Percentiles rank a stretch among this genome's conserved stretches.
Conservation (phyloP, 257 asterid genomes). For the Forsythia suspensa region DNA sequence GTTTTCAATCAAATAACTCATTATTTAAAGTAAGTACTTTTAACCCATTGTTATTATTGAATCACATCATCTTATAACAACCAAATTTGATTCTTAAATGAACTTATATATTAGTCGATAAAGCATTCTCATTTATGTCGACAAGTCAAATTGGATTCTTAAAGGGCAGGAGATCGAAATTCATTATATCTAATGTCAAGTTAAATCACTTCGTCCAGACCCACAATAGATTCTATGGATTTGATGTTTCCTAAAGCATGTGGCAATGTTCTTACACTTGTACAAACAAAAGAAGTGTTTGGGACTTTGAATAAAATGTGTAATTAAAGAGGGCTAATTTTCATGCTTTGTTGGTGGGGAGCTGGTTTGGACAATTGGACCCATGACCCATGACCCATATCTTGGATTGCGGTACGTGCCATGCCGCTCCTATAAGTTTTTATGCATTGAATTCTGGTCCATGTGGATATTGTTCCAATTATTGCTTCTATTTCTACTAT, state of each 20-base stretch:
- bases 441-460: background rate
- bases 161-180: no score
- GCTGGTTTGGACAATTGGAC: slow-evolving; percentile 30
- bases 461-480: background rate
- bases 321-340: slow-evolving; percentile 14
- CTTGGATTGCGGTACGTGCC: background rate
- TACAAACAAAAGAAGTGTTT: background rate
- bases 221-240: background rate
- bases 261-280: slow-evolving; percentile 19
- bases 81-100: no score
- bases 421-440: no score
- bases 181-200: no score
- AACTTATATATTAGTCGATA: no score
- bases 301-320: background rate
- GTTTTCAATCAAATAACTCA: no score
- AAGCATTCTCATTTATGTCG: no score
- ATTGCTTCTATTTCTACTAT: no score
- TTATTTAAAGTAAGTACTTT: no score
- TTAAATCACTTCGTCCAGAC: background rate
- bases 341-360: slow-evolving; percentile 29
- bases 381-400: slow-evolving; percentile 25
- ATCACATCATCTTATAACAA: no score
- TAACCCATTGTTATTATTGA: no score
- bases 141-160: no score
- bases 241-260: slow-evolving; percentile 6